Evolutionary conservation across 148 eudicot genomes (phyloP).

Genomic region (Salicornia ramosissima): DNA sequence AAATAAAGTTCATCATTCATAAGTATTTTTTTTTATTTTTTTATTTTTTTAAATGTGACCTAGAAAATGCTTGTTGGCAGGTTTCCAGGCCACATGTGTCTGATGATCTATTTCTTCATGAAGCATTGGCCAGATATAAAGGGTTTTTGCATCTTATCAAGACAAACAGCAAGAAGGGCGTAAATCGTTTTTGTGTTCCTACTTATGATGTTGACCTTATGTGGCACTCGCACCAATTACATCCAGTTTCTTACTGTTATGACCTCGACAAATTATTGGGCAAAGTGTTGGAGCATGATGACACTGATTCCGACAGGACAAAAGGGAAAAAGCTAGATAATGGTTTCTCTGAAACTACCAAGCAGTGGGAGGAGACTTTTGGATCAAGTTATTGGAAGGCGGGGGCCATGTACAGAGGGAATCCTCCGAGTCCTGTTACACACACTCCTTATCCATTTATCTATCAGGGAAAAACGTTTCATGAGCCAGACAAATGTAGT

Average conservation of each 20-base stretch:
- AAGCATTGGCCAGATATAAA: constrained; percentile 90
- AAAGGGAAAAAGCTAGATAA: constrained; percentile 85
- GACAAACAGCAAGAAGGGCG: constrained; percentile 59
- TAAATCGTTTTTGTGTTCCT: constrained; percentile 72
- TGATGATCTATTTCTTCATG: constrained; percentile 59
- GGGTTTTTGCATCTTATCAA: constrained; percentile 83
- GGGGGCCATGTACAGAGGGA: constrained; percentile 91
- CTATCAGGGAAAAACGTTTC: constrained; percentile 29
- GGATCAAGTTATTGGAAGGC: constrained; percentile 90
- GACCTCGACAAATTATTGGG: constrained; percentile 59
- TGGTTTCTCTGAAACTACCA: constrained; percentile 83
- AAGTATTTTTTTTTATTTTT: too few species aligned
- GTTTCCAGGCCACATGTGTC: constrained; percentile 70
- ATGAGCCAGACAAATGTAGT: constrained; percentile 21
- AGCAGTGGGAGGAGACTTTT: constrained; percentile 70
- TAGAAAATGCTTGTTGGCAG: constrained; percentile 31
- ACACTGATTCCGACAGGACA: constrained; percentile 85
- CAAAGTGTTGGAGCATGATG: constrained; percentile 89
- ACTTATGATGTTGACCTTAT: constrained; percentile 94
- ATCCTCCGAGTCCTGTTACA: constrained; percentile 57
- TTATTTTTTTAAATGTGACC: not conserved
- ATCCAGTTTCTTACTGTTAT: constrained; percentile 60
- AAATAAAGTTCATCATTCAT: not conserved
- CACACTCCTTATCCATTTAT: constrained; percentile 39
- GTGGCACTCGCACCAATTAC: constrained; percentile 94